Evolutionary conservation across 148 eudicot species (phyloP), one percentile per base, ranked within the genome.

Genomic region (Fagopyrum esculentum): DNA sequence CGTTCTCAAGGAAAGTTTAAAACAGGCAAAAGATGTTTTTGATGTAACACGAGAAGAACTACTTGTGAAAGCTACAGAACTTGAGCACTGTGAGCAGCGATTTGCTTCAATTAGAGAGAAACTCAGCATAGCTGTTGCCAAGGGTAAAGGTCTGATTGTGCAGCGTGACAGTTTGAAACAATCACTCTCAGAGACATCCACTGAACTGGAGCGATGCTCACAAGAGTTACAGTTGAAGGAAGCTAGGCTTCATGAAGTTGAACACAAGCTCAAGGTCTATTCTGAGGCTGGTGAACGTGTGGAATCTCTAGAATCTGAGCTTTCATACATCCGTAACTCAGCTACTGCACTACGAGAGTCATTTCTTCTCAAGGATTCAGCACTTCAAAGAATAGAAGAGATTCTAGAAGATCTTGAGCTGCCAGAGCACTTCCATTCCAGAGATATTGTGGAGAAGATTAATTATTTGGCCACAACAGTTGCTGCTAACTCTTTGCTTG

Each of bases 221-320:
- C 89, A 92, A 81, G 98, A 96, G 82, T 77, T 85, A 70, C 89
- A 81, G 80, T 75, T 83, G 76, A 92, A 89, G 84, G 93, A 92
- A 75, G 80, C 91, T 46, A 92, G 87, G 84, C 79, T 92, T 81
- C 84, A 80, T 77, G 97, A 92, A 75, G 83, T 89, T 35, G 98
- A 92, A 82, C 83, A 87, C 82, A 92, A 88, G 84, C 79, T 92
- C n/a, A 90, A 90, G 86, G 76, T 82, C 70, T 92, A 96, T 84
- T 89, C 89, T 17, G 99, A 96, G 84, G 97, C 97, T 6, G 99
- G 97, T 79, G 99, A 95, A 78, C 94, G 99, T 77, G 84, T 92
- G 97, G 99, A 96, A 86, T 98, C 98, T 81, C 80, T 96, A 76
- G 98, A 96, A 84, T 92, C 99, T 72, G 99, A 96, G 84, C 90